A percentile compares a stretch with the other conserved stretches of the same genome.
phyloP scores from a whole-genome alignment of 371 early-diverging fungal genomes.

The Mucor saturninus region DNA sequence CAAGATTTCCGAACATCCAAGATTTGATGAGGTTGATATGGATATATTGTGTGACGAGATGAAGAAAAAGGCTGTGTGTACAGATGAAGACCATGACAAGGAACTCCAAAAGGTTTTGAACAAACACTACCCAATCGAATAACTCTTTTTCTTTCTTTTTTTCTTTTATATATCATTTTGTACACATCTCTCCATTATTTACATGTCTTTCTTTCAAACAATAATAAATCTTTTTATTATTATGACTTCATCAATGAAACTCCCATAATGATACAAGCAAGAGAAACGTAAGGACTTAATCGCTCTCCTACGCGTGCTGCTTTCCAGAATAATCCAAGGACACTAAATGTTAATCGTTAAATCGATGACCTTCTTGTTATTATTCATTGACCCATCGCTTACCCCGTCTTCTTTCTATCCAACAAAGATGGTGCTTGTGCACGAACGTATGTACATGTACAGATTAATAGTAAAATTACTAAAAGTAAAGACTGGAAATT shows the following conservation, averaged over 20 bases:
- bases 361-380: not conserved
- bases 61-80: constrained; percentile 58
- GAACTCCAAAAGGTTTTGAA: constrained; percentile 17
- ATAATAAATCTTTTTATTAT: constrained; percentile 6
- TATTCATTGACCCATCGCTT: constrained; percentile 11
- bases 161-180: not conserved
- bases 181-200: constrained; percentile 1
- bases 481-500: constrained; percentile 81
- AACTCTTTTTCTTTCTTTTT: not conserved
- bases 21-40: constrained; percentile 60
- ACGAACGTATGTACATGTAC: constrained; percentile 79
- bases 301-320: constrained; percentile 90
- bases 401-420: constrained; percentile 72
- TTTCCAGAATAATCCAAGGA: constrained; percentile 91
- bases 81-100: constrained; percentile 20
- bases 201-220: constrained; percentile 5
- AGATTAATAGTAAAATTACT: constrained; percentile 73
- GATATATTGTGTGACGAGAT: constrained; percentile 61
- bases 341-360: constrained; percentile 36
- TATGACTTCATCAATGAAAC: constrained; percentile 62
- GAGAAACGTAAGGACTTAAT: constrained; percentile 84
- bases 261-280: constrained; percentile 85
- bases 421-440: constrained; percentile 76
- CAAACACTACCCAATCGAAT: constrained; percentile 16
- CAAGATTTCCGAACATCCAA: constrained; percentile 55